Conservation (phyloP, 2,329 filamentous ascomycete species). For the Sporothrix curviconia region DNA sequence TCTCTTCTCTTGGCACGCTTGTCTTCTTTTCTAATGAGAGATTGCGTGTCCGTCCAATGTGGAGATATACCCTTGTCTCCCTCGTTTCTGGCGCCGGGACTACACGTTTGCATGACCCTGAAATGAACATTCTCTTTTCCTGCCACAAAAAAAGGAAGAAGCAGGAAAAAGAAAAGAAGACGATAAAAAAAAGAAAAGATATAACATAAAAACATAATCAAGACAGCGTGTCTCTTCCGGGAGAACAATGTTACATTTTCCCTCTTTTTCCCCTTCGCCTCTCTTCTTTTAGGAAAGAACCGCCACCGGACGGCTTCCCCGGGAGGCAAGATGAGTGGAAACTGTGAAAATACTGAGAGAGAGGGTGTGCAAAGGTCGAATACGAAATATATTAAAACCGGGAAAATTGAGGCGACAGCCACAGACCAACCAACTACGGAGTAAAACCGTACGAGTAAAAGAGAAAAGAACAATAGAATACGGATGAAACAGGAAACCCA, state of each 20-base stretch:
- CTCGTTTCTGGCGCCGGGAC: not conserved
- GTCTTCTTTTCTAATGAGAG: no score
- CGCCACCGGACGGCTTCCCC: slow-evolving; percentile 1
- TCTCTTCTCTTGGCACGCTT: no score
- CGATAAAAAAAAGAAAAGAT: not conserved
- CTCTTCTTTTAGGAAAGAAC: not conserved
- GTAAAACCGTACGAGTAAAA: not conserved
- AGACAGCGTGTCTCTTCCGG: no score
- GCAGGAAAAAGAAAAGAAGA: not conserved
- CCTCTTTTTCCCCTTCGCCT: no score
- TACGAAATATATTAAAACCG: no score
- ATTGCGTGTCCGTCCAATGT: not conserved
- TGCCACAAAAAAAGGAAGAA: no score
- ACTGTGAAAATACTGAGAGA: no score
- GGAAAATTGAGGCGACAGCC: no score
- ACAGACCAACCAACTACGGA: not conserved
- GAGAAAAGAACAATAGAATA: not conserved
- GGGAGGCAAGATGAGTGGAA: not conserved
- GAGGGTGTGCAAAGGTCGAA: no score
- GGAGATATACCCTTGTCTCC: not conserved
- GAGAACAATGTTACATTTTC: no score
- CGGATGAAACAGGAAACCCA: not conserved
- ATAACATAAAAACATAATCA: not conserved
- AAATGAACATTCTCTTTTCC: not conserved
- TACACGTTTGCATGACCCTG: no score